phyloP scores from a whole-genome alignment of 352 stramenopile species.

The Phytophthora agathidicida region DNA sequence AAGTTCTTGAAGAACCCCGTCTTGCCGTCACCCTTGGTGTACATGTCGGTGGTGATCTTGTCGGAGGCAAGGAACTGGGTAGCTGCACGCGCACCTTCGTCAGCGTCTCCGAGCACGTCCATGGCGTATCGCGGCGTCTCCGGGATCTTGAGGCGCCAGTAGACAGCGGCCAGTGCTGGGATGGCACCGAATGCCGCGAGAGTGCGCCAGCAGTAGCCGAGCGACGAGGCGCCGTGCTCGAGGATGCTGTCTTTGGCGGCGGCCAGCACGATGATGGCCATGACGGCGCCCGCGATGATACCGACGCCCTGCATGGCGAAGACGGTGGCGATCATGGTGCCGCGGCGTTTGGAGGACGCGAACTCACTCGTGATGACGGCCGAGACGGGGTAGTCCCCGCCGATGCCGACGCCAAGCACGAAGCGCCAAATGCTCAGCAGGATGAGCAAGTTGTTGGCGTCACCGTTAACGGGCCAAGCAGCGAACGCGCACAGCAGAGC shows the following conservation, averaged over 20 bases:
- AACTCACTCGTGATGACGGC: constrained; percentile 64
- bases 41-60: constrained; percentile 46
- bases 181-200: constrained; percentile 49
- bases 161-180: constrained; percentile 45
- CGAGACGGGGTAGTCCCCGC: constrained; percentile 58
- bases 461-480: constrained; percentile 45
- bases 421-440: constrained; percentile 60
- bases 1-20: constrained; percentile 45
- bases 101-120: constrained; percentile 46
- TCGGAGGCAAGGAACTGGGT: constrained; percentile 42
- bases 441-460: constrained; percentile 53
- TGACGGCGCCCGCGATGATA: constrained; percentile 44
- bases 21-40: constrained; percentile 50
- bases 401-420: constrained; percentile 58
- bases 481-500: constrained; percentile 43
- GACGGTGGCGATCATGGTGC: constrained; percentile 53
- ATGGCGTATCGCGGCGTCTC: constrained; percentile 53
- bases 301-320: constrained; percentile 64
- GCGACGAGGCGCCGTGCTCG: constrained; percentile 40
- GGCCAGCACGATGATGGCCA: constrained; percentile 42
- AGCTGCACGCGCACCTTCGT: constrained; percentile 34
- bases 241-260: constrained; percentile 36
- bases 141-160: constrained; percentile 53
- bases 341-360: constrained; percentile 42
- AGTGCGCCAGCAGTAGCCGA: constrained; percentile 57